These are phyloP conservation scores for Hygrocybe coccinea DNA, from an alignment of 768 basidiomycete species.

Conservation along the genomic window DNA sequence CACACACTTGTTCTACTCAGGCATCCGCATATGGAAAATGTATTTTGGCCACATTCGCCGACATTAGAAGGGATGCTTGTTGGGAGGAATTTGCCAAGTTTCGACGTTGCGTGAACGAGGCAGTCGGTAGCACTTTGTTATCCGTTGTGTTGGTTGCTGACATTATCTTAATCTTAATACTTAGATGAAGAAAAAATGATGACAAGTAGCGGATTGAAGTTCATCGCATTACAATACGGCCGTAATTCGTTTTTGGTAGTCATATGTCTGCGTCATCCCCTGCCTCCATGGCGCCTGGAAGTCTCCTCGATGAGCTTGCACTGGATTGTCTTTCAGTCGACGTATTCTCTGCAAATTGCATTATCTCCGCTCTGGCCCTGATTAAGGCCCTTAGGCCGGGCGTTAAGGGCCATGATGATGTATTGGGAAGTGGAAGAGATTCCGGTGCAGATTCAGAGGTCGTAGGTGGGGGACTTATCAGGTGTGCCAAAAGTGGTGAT, in stretches of 20 bases:
- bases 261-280: background rate
- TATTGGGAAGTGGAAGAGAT: slow-evolving; percentile 56
- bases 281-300: slow-evolving; percentile 36
- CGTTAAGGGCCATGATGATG: slow-evolving; percentile 49
- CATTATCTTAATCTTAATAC: too few relatives aligned
- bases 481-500: slow-evolving; percentile 46
- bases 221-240: too few relatives aligned
- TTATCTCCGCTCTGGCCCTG: slow-evolving; percentile 42
- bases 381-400: slow-evolving; percentile 42
- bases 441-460: slow-evolving; percentile 25
- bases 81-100: slow-evolving; percentile 80
- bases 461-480: slow-evolving; percentile 51
- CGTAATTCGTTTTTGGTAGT: too few relatives aligned
- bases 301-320: slow-evolving; percentile 17
- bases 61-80: slow-evolving; percentile 81
- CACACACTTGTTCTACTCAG: slow-evolving; percentile 64
- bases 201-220: slow-evolving; percentile 5
- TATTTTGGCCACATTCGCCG: slow-evolving; percentile 74
- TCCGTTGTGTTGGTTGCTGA: background rate
- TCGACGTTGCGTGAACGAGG: slow-evolving; percentile 71
- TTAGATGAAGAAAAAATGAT: slow-evolving; percentile 30
- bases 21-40: slow-evolving; percentile 86
- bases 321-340: slow-evolving; percentile 20
- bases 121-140: slow-evolving; percentile 48
- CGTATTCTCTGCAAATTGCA: slow-evolving; percentile 24